Evolutionary conservation across 805 yeast genomes (phyloP), one percentile per base, ranked within the genome.

Genomic region (Cyberlindnera mrakii): DNA sequence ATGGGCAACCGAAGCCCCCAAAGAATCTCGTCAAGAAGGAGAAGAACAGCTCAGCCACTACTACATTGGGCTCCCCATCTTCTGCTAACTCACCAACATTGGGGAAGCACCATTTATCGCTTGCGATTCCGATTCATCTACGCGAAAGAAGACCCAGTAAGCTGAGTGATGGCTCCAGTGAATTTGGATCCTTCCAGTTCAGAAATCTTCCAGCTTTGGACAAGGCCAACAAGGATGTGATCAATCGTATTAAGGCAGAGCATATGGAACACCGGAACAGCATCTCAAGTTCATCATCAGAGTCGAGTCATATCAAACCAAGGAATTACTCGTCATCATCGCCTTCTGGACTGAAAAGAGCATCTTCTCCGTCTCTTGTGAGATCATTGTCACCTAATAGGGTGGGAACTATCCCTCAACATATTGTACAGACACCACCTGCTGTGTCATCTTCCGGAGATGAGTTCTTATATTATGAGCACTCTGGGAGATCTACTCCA

Each of bases 101-200:
- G 41, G 30, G 31, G 16, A 52, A 63, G 31, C 63, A 63, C 41
- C 64, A 63, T 37, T 48, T 71, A 18, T 71, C 80, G 1, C 57
- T 74, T 32, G 77, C 75, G 10, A 71, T 75, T 16, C 80, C 81
- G 5, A 68, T 75, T 10, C 76, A 72, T 47, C 66, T 77, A 53
- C 70, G 86, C 38, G 96, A 86, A 50, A 72, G 91, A 44, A 69
- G 93, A 39, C 78, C 87, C 3, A 77, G 86, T 49, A 74, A 86
- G 51, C 62, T 87, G 47, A 83, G 82, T 40, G 91, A 83, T 15
- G 44, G 33, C 19, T 67, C 71, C 7, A 68, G 77, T 7, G 91
- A 91, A 55, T 93, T 93, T 73, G 99, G 99, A 0, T 82, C 93
- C 4, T 93, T 93, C 63, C 82, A 86, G 46, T 93, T 86, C 65